Base-by-base conservation (phyloP, 179 eudicot species). In the Gypsophila paniculata region DNA sequence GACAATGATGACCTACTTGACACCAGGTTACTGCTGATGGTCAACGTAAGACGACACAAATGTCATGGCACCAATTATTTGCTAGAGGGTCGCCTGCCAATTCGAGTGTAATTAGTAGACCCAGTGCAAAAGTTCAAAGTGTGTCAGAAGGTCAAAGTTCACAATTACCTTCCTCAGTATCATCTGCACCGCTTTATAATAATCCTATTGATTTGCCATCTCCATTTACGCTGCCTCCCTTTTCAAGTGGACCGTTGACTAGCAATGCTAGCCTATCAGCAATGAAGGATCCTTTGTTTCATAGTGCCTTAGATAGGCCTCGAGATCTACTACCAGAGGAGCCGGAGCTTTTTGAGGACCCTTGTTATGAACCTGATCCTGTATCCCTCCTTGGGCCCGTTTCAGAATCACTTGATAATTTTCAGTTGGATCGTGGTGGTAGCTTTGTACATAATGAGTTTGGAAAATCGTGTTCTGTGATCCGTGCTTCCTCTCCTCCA, bases 311-410 rank as follows among this genome's bases (percentile, higher is more conserved):
- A 59, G 88, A 87, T 63, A 64, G 63, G 60, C 79, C 83, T 65
- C 81, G 74, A 78, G 89, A 91, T 67, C 65, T 81, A 73, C 83
- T 90, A 72, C 87, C 90, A 2, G 97, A 94, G 77, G 99, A 90
- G 70, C 84, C 87, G 5, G 99, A 94, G 78, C 87, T 86, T 72
- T 94, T 94, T 82, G 99, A 91, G 88, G 99, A 94, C 73, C 97
- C 99, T 19, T 89, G 96, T 77, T 94, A 94, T 85, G 88, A 84
- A 79, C 99, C 97, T 29, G 93, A 94, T 75, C 97, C 99, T 14
- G 89, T 86, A 26, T 85, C 97, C 59, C 85, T 94, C 77, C 96
- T 94, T 71, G 99, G 99, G 8, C 99, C 99, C 1, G 97, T 94
- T 76, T 91, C 96, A 57, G 99, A 94, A 77, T 91, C 99, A 38